These are phyloP conservation scores for Rhytidiadelphus loreus DNA, from an alignment of 225 moss, liverwort and hornwort species.

Conservation along the genomic window DNA sequence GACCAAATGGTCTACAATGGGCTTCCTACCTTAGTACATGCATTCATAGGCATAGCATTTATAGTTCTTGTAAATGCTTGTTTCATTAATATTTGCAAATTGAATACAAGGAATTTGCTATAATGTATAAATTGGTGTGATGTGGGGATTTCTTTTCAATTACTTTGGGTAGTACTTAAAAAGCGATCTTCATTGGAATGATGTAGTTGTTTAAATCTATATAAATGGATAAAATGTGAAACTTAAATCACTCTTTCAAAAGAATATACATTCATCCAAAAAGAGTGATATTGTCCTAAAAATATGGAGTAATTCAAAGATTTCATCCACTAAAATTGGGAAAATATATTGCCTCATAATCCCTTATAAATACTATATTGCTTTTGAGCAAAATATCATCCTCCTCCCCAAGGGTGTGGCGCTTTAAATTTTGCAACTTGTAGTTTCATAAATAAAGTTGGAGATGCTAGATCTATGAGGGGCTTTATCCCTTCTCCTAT, in stretches of 20 bases:
- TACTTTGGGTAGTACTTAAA: not conserved
- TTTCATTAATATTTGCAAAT: too few relatives aligned
- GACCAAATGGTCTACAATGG: not conserved
- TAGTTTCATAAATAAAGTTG: not conserved
- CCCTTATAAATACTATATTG: not conserved
- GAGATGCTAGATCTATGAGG: not conserved
- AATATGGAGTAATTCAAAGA: too few relatives aligned
- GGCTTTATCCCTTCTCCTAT: not conserved
- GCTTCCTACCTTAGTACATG: not conserved
- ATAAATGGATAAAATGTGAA: not conserved
- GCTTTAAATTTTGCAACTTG: not conserved
- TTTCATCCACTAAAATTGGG: fast-evolving
- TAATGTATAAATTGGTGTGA: not conserved
- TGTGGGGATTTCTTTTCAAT: not conserved
- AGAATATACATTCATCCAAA: not conserved
- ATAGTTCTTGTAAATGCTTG: not conserved
- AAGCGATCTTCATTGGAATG: not conserved
- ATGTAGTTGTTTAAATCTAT: not conserved
- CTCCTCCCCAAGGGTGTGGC: fast-evolving
- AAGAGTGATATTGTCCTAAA: too few relatives aligned
- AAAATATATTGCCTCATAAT: too few relatives aligned
- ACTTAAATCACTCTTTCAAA: not conserved
- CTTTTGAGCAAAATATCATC: not conserved
- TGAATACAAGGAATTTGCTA: not conserved
- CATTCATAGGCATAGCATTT: not conserved